These are phyloP conservation scores for Tuber umbilicatum DNA, from an alignment of 495 filamentous ascomycete genomes.

Conservation along the genomic window DNA sequence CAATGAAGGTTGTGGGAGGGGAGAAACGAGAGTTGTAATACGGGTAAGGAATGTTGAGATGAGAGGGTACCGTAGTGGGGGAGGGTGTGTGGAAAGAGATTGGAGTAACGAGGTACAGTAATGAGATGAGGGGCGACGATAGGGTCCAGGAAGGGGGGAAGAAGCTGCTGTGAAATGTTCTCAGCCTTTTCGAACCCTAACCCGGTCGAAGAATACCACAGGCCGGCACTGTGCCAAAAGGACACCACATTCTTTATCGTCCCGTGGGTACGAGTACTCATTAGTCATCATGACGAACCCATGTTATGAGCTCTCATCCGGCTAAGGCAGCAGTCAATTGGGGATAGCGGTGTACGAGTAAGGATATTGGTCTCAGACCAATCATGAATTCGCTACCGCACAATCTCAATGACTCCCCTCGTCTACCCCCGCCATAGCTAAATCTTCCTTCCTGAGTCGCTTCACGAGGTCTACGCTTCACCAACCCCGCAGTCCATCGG, in stretches of 20 bases:
- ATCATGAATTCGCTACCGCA: neutral
- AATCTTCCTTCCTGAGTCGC: neutral
- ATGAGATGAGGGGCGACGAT: neutral
- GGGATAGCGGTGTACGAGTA: neutral
- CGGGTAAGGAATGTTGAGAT: slow-evolving; percentile 24
- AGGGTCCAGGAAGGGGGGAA: neutral
- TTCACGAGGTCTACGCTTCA: neutral
- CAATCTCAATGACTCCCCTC: neutral
- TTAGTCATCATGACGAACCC: neutral
- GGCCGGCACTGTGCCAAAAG: too few relatives aligned
- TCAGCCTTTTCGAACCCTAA: neutral
- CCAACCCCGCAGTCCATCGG: neutral
- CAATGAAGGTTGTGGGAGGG: neutral
- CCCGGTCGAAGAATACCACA: neutral
- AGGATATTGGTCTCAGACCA: neutral
- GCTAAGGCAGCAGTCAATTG: neutral
- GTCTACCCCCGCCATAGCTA: neutral
- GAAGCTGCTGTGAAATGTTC: neutral
- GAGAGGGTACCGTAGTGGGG: slow-evolving; percentile 18
- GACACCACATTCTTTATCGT: neutral
- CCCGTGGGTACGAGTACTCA: too few relatives aligned
- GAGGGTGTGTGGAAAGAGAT: slow-evolving; percentile 30
- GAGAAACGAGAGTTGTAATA: slow-evolving; percentile 9
- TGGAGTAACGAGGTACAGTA: neutral
- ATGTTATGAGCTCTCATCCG: neutral